phyloP scores from a whole-genome alignment of 495 filamentous ascomycete species.

The Penicillium verhagenii region DNA sequence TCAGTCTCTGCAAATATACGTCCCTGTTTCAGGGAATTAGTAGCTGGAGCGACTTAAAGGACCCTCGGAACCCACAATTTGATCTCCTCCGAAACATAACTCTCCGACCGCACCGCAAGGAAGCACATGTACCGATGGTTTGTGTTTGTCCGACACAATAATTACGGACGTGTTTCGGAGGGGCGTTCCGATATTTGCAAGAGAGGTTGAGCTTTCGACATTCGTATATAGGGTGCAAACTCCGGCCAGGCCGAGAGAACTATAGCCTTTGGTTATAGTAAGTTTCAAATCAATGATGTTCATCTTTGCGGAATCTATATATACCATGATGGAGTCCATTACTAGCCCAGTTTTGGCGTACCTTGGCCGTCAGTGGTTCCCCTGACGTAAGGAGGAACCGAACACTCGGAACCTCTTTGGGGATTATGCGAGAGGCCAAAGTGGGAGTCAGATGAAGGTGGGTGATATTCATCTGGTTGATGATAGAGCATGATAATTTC shows the following conservation, averaged over 20 bases:
- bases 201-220: conserved; percentile 39
- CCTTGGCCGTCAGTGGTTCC: conserved; percentile 65
- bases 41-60: not conserved
- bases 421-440: conserved; percentile 65
- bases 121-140: conserved; percentile 40
- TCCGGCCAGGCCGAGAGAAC: conserved; percentile 70
- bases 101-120: conserved; percentile 72
- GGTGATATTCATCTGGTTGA: conserved; percentile 59
- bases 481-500: conserved; percentile 57
- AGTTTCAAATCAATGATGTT: not conserved
- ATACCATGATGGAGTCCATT: conserved; percentile 63
- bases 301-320: not conserved
- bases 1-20: not conserved
- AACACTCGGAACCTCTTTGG: conserved; percentile 60
- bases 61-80: conserved; percentile 49
- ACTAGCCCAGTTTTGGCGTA: conserved; percentile 65
- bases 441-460: conserved; percentile 79
- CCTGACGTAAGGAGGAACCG: conserved; percentile 68
- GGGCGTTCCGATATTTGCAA: conserved; percentile 62
- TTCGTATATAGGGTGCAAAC: conserved; percentile 63
- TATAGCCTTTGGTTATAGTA: conserved; percentile 52
- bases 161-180: conserved; percentile 71
- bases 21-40: not conserved
- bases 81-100: conserved; percentile 79
- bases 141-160: conserved; percentile 48